Base-by-base conservation (phyloP, 805 yeast species). In the Pichia paraexigua region DNA sequence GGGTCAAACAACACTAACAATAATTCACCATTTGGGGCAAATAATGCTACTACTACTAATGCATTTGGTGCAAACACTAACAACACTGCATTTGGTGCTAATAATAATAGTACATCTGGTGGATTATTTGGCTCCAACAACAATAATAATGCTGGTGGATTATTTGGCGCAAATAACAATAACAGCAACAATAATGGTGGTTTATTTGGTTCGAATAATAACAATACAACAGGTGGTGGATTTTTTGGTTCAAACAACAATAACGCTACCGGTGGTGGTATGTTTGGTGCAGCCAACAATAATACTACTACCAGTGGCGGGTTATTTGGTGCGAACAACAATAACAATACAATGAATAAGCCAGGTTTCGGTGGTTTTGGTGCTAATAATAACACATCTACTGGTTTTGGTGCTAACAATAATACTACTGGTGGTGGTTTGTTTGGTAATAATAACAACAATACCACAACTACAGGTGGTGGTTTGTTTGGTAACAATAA, bases 11-110 rank as follows among this genome's bases (percentile, higher is more conserved):
- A 48, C 21, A 48, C 43, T 8, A 49, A 43, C 17, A 41, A 43
- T 42, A 43, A 27, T 24, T 45, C 51, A 4, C 55, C 58, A 18
- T 58, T 63, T 49, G 66, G 66, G 21, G 46, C 53, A 43, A 54
- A 27, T 17, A 47, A 53, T 43, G 50, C 42, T 20, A 52, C 42
- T 20, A 45, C 51, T 35, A 51, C 44, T 25, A 52, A 48, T 28
- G 60, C 75, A 25, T 76, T 78, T 61, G 79, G 80, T 25, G 49
- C 61, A 20, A 65, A 55, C 56, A 59, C 61, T 45, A 59, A 37
- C 11, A 24, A 40, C 10, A 13, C 48, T 4, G n/a, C 43, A 12
- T 71, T 71, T 54, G 61, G 63, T 27, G 22, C 49, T 7, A 42
- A 25, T 30, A 41, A 49, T 27, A 48, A 42, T 30, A 40, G 41